phyloP scores from a whole-genome alignment of 208 protist genomes.

The Trypanosoma cruzi region DNA sequence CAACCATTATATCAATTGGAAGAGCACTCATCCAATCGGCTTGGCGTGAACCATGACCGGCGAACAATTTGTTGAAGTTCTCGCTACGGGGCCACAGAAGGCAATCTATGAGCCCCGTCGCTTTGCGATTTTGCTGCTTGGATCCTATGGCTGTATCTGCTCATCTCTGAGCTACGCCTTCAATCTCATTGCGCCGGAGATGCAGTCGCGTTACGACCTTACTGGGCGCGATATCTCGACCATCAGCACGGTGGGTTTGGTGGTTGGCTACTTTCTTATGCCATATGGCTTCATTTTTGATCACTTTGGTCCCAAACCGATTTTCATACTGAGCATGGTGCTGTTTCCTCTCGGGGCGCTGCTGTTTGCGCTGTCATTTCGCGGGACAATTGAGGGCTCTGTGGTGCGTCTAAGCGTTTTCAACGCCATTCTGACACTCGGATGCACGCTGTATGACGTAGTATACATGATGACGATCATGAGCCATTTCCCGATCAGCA shows the following conservation, averaged over 20 bases:
- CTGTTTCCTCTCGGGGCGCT: constrained; percentile 55
- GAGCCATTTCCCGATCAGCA: constrained; percentile 71
- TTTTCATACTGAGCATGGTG: constrained; percentile 59
- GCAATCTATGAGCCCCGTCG: too few relatives aligned
- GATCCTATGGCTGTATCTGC: constrained; percentile 68
- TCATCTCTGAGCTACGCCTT: constrained; percentile 71
- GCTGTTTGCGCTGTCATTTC: constrained; percentile 65
- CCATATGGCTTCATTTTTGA: constrained; percentile 74
- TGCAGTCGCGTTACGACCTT: constrained; percentile 68
- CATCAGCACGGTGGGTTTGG: constrained; percentile 70
- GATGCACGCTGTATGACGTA: constrained; percentile 74
- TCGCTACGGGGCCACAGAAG: too few relatives aligned
- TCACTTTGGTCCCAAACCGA: constrained; percentile 64
- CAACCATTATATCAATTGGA: too few relatives aligned
- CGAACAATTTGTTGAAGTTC: too few relatives aligned
- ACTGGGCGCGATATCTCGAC: constrained; percentile 69
- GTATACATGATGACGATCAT: constrained; percentile 72
- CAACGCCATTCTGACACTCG: constrained; percentile 55
- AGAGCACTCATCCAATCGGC: too few relatives aligned
- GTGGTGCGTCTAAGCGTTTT: constrained; percentile 65
- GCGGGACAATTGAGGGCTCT: constrained; percentile 44
- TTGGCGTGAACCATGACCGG: too few relatives aligned
- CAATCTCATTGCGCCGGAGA: constrained; percentile 66
- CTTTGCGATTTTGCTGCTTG: too few relatives aligned
- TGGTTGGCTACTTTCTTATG: constrained; percentile 59